Conservation (phyloP, 1,284 basidiomycete species). For the Violaceomyces palustris region DNA sequence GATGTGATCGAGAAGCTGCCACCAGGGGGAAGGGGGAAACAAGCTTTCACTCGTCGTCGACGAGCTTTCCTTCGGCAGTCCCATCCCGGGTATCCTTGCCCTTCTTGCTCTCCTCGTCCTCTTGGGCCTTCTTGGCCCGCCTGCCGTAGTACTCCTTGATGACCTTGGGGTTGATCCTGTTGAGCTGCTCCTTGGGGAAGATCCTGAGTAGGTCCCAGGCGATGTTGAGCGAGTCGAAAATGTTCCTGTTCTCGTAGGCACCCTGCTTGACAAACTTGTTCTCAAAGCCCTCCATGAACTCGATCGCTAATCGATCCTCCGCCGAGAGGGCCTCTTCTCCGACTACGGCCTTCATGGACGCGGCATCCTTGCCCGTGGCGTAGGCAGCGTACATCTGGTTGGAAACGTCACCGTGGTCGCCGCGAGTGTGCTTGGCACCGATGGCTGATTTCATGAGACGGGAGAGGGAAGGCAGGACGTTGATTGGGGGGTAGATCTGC, state of each 20-base stretch:
- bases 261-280: constrained; percentile 59
- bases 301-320: constrained; percentile 63
- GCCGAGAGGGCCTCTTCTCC: constrained; percentile 92
- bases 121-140: constrained; percentile 27
- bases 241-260: constrained; percentile 87
- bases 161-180: constrained; percentile 60
- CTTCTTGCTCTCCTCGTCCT: constrained; percentile 22
- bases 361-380: constrained; percentile 77
- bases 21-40: too few species aligned
- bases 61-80: constrained; percentile 15
- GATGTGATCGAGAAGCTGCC: too few species aligned
- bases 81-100: constrained; percentile 25
- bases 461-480: constrained; percentile 95
- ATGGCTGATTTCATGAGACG: constrained; percentile 99
- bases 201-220: constrained; percentile 95
- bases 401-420: constrained; percentile 97
- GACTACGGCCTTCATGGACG: constrained; percentile 98
- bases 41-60: constrained; percentile 18
- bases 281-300: constrained; percentile 52
- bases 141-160: constrained; percentile 51
- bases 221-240: constrained; percentile 95
- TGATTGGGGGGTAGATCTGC: constrained; percentile 99
- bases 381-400: constrained; percentile 53
- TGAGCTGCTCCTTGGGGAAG: constrained; percentile 98
- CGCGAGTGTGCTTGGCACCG: constrained; percentile 92